Evolutionary conservation across 495 filamentous ascomycete genomes (phyloP).

Genomic region (Paragyromitra xinjiangensis): DNA sequence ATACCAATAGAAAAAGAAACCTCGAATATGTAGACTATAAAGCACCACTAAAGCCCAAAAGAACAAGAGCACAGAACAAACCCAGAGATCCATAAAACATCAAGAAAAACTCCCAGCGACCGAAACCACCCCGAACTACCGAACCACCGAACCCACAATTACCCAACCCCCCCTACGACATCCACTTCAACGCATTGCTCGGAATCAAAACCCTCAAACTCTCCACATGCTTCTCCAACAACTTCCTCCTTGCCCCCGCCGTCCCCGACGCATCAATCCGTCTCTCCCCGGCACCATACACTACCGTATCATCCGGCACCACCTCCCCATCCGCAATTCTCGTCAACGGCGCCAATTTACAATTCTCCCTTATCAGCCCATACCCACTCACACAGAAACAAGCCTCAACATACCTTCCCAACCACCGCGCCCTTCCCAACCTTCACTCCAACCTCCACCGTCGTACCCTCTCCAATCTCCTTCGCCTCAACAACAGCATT

Average conservation of each 20-base stretch:
- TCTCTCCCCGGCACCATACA: conserved; percentile 69
- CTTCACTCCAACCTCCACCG: conserved; percentile 69
- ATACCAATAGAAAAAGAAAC: too few relatives aligned
- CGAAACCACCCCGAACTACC: not conserved
- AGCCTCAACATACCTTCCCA: conserved; percentile 66
- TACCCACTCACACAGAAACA: not conserved
- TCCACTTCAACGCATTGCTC: conserved; percentile 70
- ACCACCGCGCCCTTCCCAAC: conserved; percentile 71
- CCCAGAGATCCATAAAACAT: too few relatives aligned
- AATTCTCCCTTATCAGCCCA: conserved; percentile 62
- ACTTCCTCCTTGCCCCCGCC: conserved; percentile 65
- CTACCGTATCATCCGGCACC: conserved; percentile 71
- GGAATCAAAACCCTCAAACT: conserved; percentile 69
- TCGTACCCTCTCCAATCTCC: conserved; percentile 69
- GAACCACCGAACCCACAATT: not conserved
- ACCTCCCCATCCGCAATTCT: conserved; percentile 65
- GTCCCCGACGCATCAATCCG: conserved; percentile 67
- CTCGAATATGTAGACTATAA: too few relatives aligned
- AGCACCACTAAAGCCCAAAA: too few relatives aligned
- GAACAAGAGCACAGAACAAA: too few relatives aligned
- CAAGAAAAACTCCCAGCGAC: not conserved
- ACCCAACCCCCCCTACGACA: conserved; percentile 36
- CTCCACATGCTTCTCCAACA: conserved; percentile 70
- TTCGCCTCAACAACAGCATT: conserved; percentile 71
- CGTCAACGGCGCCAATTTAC: conserved; percentile 63